phyloP scores from a whole-genome alignment of 2,329 filamentous ascomycete species.

The Triangularia setosa region DNA sequence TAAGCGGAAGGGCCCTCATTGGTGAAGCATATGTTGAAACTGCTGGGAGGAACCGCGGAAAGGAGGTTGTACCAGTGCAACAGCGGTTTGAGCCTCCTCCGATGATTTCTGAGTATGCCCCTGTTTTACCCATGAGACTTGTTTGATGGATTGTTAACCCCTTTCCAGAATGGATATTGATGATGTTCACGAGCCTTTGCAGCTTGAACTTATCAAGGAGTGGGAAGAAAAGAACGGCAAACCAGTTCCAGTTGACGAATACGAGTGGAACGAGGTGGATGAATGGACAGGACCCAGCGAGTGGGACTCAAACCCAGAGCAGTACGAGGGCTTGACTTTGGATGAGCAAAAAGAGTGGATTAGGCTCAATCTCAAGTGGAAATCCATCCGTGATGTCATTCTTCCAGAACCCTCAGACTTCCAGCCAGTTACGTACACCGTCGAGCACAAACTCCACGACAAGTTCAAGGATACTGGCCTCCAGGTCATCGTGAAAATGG shows the following conservation, averaged over 20 bases:
- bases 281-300: conserved; percentile 8
- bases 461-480: conserved; percentile 39
- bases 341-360: conserved; percentile 19
- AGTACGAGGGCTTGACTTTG: conserved; percentile 20
- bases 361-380: conserved; percentile 17
- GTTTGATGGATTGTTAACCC: not conserved
- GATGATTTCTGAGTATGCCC: not conserved
- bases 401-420: conserved; percentile 19
- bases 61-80: not conserved
- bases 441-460: conserved; percentile 19
- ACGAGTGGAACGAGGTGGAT: conserved; percentile 26
- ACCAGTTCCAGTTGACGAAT: conserved; percentile 20
- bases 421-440: conserved; percentile 17
- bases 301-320: conserved; percentile 17
- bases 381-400: conserved; percentile 14
- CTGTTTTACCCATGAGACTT: not conserved
- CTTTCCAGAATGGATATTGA: not conserved
- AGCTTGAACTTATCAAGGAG: not conserved
- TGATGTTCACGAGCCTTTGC: conserved; percentile 3
- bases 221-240: conserved; percentile 2
- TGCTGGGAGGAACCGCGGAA: not conserved
- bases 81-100: not conserved
- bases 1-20: conserved; percentile 3
- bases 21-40: not conserved
- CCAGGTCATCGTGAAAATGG: conserved; percentile 62